phyloP scores from a whole-genome alignment of 805 yeast genomes.

The Candida montana region DNA sequence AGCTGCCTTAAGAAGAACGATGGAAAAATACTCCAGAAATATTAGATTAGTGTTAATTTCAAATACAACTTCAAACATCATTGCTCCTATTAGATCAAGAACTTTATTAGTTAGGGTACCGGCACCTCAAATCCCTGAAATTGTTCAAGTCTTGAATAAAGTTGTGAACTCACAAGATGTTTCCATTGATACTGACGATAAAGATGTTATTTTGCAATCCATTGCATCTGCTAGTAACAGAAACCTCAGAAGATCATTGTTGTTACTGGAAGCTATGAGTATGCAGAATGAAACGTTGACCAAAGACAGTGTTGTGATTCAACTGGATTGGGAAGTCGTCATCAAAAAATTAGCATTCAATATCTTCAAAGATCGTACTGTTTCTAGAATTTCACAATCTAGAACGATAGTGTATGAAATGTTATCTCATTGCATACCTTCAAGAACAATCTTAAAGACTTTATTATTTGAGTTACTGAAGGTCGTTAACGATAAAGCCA shows the following conservation, averaged over 20 bases:
- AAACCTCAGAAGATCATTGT: slow-evolving; percentile 71
- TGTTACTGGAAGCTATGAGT: slow-evolving; percentile 77
- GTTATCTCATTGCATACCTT: slow-evolving; percentile 90
- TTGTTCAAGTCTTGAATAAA: slow-evolving; percentile 45
- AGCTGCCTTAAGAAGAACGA: slow-evolving; percentile 90
- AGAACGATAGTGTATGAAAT: slow-evolving; percentile 75
- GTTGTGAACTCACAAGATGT: slow-evolving; percentile 55
- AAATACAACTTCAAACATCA: slow-evolving; percentile 86
- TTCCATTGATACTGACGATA: slow-evolving; percentile 34
- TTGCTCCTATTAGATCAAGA: slow-evolving; percentile 91
- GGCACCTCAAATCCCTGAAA: slow-evolving; percentile 64
- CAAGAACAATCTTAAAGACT: slow-evolving; percentile 69
- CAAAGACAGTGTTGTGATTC: slow-evolving; percentile 45
- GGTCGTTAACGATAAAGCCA: slow-evolving; percentile 26
- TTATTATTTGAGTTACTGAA: slow-evolving; percentile 43
- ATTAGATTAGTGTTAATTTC: slow-evolving; percentile 80
- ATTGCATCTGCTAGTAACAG: slow-evolving; percentile 57
- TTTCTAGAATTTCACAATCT: slow-evolving; percentile 47
- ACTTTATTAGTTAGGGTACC: slow-evolving; percentile 84
- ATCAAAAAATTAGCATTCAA: slow-evolving; percentile 58
- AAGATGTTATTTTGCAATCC: slow-evolving; percentile 37
- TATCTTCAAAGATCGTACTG: slow-evolving; percentile 58
- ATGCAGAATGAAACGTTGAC: slow-evolving; percentile 58
- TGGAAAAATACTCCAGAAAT: slow-evolving; percentile 90
- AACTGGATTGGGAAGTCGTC: slow-evolving; percentile 89